phyloP scores from a whole-genome alignment of 1,284 basidiomycete genomes.

The Chondrostereum purpureum region DNA sequence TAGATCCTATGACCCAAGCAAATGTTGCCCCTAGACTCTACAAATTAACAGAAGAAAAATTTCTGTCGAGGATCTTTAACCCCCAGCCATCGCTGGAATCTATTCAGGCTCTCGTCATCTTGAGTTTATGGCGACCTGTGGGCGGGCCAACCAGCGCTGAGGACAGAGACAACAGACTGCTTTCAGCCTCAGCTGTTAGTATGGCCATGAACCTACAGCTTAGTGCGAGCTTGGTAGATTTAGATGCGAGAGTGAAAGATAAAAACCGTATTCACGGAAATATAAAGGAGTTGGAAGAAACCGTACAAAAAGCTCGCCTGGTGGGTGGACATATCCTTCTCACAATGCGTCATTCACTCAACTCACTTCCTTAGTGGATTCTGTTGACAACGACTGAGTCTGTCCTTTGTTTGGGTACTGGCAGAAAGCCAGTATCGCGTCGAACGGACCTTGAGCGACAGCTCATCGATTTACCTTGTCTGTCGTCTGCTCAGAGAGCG shows the following conservation, averaged over 20 bases:
- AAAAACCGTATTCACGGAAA: neutral
- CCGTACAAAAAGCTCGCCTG: neutral
- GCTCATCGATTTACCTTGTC: neutral
- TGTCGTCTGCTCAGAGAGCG: neutral
- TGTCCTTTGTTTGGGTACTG: slow-evolving; percentile 2
- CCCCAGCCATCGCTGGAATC: neutral
- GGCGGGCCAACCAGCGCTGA: neutral
- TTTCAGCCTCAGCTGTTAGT: slow-evolving; percentile 1
- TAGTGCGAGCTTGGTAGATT: no score
- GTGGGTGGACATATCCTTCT: neutral
- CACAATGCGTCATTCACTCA: neutral
- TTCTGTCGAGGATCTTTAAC: neutral
- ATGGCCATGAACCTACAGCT: slow-evolving; percentile 2
- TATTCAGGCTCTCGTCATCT: slow-evolving; percentile 2
- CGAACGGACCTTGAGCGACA: neutral
- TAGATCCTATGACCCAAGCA: neutral
- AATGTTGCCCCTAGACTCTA: neutral
- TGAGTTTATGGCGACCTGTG: neutral
- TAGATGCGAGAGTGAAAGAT: neutral
- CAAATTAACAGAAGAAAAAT: neutral
- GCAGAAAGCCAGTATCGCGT: neutral
- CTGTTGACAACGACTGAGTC: slow-evolving; percentile 1
- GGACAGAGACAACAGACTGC: neutral
- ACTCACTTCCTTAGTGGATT: slow-evolving; percentile 1
- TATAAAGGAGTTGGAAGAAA: neutral